phyloP scores from a whole-genome alignment of 805 yeast species.

The Saccharomycopsis javanensis region DNA sequence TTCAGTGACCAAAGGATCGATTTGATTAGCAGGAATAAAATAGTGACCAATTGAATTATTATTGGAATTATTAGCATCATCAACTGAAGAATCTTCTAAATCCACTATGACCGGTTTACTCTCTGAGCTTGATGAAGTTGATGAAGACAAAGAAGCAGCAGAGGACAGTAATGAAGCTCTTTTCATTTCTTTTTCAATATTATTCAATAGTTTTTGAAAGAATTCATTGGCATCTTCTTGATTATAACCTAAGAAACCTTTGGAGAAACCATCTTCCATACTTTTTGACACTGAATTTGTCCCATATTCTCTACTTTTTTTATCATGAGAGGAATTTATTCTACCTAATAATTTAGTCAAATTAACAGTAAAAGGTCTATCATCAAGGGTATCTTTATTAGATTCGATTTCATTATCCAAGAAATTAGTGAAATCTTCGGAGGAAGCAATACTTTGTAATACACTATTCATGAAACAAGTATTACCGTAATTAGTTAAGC shows the following conservation, averaged over 20 bases:
- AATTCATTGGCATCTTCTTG: conserved; percentile 98
- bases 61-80: conserved; percentile 21
- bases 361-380: background rate
- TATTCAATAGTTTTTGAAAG: conserved; percentile 66
- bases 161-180: conserved; percentile 21
- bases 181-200: conserved; percentile 51
- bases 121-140: conserved; percentile 16
- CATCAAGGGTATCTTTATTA: conserved; percentile 1
- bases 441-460: conserved; percentile 71
- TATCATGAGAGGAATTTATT: conserved; percentile 47
- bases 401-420: conserved; percentile 34
- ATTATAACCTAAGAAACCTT: conserved; percentile 71
- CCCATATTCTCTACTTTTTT: conserved; percentile 45
- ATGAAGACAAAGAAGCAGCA: background rate
- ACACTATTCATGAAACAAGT: conserved; percentile 94
- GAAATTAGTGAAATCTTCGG: conserved; percentile 48
- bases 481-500: conserved; percentile 82
- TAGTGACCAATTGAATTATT: conserved; percentile 44
- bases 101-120: conserved; percentile 19
- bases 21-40: conserved; percentile 62
- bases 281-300: conserved; percentile 51
- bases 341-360: conserved; percentile 43
- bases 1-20: conserved; percentile 46
- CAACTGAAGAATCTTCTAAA: conserved; percentile 21
- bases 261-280: conserved; percentile 72